Evolutionary conservation across 2,329 filamentous ascomycete species (phyloP).

Genomic region (Dactylellina parvicollis): DNA sequence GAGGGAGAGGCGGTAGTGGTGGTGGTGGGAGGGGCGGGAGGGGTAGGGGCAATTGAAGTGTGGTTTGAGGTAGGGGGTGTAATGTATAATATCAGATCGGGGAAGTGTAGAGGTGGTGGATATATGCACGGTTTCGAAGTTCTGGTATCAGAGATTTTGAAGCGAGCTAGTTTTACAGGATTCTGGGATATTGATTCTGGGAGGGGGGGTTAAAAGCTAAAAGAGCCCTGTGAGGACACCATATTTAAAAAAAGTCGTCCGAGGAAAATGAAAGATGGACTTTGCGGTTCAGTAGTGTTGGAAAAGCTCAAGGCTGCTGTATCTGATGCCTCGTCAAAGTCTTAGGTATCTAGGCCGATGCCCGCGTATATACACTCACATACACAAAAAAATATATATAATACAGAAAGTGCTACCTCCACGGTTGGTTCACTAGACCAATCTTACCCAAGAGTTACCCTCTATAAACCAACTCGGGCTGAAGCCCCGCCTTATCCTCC

Average conservation of each 20-base stretch:
- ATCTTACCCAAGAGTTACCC: neutral
- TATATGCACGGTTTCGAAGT: neutral
- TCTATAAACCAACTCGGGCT: neutral
- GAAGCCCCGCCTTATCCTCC: too few species aligned
- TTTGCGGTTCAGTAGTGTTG: too few species aligned
- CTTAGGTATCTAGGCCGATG: too few species aligned
- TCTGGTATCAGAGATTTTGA: neutral
- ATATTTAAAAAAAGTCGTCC: too few species aligned
- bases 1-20: conserved; percentile 18
- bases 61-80: neutral
- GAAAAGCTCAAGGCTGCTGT: too few species aligned
- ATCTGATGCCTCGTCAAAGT: too few species aligned
- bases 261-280: too few species aligned
- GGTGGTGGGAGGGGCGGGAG: conserved; percentile 17
- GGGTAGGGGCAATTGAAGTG: conserved; percentile 32
- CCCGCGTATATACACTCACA: conserved; percentile 20
- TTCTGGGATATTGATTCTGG: too few species aligned
- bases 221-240: too few species aligned
- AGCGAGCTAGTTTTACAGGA: too few species aligned
- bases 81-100: conserved; percentile 22
- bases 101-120: neutral
- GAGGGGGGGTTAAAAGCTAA: too few species aligned
- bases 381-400: conserved; percentile 10
- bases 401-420: conserved; percentile 6
- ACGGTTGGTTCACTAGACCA: neutral